phyloP scores from a whole-genome alignment of 2,329 filamentous ascomycete genomes.

The Pseudocercospora ulei region DNA sequence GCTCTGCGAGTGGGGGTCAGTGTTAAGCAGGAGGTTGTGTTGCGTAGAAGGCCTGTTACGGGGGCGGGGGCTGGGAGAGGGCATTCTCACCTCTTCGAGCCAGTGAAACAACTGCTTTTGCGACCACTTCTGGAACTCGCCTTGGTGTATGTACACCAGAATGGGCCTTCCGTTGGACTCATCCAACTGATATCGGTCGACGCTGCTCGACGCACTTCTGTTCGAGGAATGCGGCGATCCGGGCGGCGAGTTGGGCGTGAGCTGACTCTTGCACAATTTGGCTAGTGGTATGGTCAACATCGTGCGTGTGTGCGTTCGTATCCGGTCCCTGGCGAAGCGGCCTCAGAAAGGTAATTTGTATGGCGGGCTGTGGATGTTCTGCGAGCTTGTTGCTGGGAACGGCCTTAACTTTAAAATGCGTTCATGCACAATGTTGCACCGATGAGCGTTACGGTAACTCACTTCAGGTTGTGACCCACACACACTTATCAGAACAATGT shows the following conservation, averaged over 20 bases:
- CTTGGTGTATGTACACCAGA: constrained; percentile 40
- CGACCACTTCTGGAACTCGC: constrained; percentile 38
- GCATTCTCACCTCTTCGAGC: constrained; percentile 31
- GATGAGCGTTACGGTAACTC: constrained; percentile 16
- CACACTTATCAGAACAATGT: no score
- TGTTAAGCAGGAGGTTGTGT: constrained; percentile 2
- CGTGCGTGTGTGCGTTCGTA: constrained; percentile 16
- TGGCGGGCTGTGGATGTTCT: no score
- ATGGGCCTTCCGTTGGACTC: constrained; percentile 39
- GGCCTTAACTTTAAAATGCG: no score
- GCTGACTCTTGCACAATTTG: constrained; percentile 18
- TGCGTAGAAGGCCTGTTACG: constrained; percentile 1
- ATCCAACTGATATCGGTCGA: constrained; percentile 38
- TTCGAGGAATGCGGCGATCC: constrained; percentile 41
- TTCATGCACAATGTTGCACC: no score
- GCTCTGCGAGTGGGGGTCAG: neutral
- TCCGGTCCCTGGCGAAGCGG: constrained; percentile 13
- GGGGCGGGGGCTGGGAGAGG: neutral
- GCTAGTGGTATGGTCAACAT: constrained; percentile 15
- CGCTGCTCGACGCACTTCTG: constrained; percentile 36
- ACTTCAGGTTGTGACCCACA: constrained; percentile 1
- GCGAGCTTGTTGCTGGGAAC: no score
- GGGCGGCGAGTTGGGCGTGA: no score
- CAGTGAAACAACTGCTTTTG: constrained; percentile 39
- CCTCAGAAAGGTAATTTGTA: no score